Base-by-base conservation (phyloP, 1,139 yeast genomes). In the Suhomyces choctaworum region DNA sequence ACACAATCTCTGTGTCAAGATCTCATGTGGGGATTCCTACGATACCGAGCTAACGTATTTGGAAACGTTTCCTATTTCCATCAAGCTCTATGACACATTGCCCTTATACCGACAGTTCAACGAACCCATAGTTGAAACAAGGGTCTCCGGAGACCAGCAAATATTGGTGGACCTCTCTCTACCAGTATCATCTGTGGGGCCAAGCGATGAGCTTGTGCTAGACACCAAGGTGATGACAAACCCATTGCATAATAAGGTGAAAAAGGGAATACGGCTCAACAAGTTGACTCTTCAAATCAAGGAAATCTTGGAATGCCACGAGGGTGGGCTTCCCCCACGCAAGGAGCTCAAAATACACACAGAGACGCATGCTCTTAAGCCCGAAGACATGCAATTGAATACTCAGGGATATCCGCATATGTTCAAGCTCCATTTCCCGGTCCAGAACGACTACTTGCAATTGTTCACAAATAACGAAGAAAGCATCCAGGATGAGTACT, bases 31-130 rank as follows among this genome's bases (percentile, higher is more conserved):
- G 1, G 58, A 56, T 16, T 44, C 59, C 3, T 58, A 50, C 12
- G 63, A 57, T 10, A 51, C 47, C n/a, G 76, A 68, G 39, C 36
- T 50, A 14, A 52, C 50, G 28, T 61, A 50, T 44, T 42, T 58
- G 31, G 73, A 67, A 29, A 33, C 50, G 21, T 75, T 76, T 47
- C 78, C 80, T 0, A 55, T 76, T 3, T 65, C 71, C 1, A 63
- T 77, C 22, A 73, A 73, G 39, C 48, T 67, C 12, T 77, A 72
- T 51, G 81, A 76, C 48, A 64, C 77, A 2, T 58, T 76, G 22
- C 82, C 82, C 2, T 52, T 76, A 6, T 76, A 75, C 45, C 56
- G 80, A 17, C 80, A 76, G 50, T 68, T 70, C 58, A 62, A 74
- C 53, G 71, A 80, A 55, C 74, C 82, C 12, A 56, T 66, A 22